These are phyloP conservation scores for Ploettnerulaceae sp. DNA, from an alignment of 2,329 filamentous ascomycete genomes.

Conservation along the genomic window DNA sequence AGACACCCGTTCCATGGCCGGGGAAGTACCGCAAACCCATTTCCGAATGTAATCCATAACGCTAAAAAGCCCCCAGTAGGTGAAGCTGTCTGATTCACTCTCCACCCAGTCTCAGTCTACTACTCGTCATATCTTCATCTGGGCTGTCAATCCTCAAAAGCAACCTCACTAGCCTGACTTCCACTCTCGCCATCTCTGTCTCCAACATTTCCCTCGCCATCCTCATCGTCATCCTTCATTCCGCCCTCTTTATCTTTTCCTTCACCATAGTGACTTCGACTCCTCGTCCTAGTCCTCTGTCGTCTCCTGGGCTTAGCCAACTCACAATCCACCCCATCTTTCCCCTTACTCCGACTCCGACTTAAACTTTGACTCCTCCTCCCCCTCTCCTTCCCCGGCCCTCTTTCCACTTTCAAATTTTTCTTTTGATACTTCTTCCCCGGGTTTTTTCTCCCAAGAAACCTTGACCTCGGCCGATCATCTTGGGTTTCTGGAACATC, in stretches of 20 bases:
- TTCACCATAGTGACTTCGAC: conserved; percentile 8
- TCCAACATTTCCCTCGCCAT: background rate
- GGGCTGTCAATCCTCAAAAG: conserved; percentile 13
- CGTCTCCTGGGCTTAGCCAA: conserved; percentile 18
- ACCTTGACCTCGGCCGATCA: background rate
- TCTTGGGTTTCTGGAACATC: background rate
- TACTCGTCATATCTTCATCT: too few relatives aligned
- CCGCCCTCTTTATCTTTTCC: background rate
- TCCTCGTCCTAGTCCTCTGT: conserved; percentile 23
- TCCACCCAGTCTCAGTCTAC: too few relatives aligned
- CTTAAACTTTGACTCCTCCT: conserved; percentile 24
- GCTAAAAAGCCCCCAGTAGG: too few relatives aligned
- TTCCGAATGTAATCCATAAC: too few relatives aligned
- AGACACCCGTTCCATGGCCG: too few relatives aligned
- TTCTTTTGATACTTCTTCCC: conserved; percentile 20
- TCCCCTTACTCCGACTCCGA: conserved; percentile 6
- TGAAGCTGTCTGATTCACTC: too few relatives aligned
- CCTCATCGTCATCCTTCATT: background rate
- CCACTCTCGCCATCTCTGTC: background rate
- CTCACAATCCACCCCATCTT: conserved; percentile 3
- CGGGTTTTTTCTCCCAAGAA: background rate
- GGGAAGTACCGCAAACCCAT: too few relatives aligned
- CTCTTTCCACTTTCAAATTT: background rate
- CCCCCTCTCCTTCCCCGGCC: conserved; percentile 8
- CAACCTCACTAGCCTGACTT: conserved; percentile 6